These are phyloP conservation scores for Cyanophora paradoxa DNA, from an alignment of 78 protist genomes.

Conservation along the genomic window DNA sequence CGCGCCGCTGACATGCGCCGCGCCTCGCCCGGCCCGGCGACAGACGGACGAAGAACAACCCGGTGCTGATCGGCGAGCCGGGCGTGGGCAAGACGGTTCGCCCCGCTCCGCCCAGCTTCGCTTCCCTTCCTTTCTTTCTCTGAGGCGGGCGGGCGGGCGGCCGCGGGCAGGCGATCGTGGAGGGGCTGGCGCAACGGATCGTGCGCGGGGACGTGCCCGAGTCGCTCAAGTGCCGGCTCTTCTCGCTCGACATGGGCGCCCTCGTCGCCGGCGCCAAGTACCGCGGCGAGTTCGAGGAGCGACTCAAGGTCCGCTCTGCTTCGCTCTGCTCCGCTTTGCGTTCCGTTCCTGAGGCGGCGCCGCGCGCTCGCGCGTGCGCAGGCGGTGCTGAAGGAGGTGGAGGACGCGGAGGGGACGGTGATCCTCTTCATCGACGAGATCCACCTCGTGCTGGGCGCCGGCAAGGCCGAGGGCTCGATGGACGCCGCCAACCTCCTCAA, in stretches of 20 bases:
- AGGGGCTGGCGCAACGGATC: slow-evolving; percentile 97
- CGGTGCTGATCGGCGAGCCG: slow-evolving; percentile 95
- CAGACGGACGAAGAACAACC: slow-evolving; percentile 97
- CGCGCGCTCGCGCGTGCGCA: too few relatives aligned
- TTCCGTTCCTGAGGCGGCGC: not conserved
- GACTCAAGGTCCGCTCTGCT: too few relatives aligned
- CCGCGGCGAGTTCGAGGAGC: slow-evolving; percentile 98
- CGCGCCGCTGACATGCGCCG: too few relatives aligned
- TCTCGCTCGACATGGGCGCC: slow-evolving; percentile 92
- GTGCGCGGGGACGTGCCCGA: slow-evolving; percentile 94
- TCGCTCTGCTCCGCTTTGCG: not conserved
- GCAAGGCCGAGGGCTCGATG: slow-evolving; percentile 91
- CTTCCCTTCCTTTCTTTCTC: too few relatives aligned
- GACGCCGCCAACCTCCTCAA: slow-evolving; percentile 98
- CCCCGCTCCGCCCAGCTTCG: too few relatives aligned
- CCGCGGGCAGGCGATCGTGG: slow-evolving; percentile 96
- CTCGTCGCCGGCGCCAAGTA: slow-evolving; percentile 96
- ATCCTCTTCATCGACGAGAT: slow-evolving; percentile 98
- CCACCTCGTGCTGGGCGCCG: slow-evolving; percentile 96
- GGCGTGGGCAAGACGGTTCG: slow-evolving; percentile 87
- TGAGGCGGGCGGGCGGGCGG: too few relatives aligned
- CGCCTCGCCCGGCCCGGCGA: slow-evolving; percentile 49
- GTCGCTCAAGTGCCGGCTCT: slow-evolving; percentile 52
- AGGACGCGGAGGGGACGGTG: slow-evolving; percentile 69
- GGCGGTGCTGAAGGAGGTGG: slow-evolving; percentile 89